Evolutionary conservation across 179 eudicot species (phyloP), one percentile per base, ranked within the genome.

Genomic region (Nepenthes alata): DNA sequence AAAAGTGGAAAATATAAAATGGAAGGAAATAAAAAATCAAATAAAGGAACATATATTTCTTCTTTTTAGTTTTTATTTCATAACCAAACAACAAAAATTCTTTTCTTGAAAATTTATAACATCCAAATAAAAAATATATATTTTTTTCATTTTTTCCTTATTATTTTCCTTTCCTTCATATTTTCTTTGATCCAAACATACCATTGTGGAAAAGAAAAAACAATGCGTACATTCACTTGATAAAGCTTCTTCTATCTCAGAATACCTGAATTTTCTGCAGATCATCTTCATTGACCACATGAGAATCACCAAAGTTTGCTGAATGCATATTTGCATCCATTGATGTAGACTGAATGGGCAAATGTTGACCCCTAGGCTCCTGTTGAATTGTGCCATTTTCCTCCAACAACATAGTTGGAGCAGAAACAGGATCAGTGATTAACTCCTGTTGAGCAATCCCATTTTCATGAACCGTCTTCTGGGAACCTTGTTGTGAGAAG

Each of bases 181-280:
- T 25, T 25, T 25, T 25, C 25, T 25, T 25, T 25, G 25, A 25
- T 25, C 25, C 25, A 25, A 25, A n/a, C n/a, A n/a, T n/a, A n/a
- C n/a, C n/a, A n/a, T n/a, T n/a, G n/a, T n/a, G n/a, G n/a, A n/a
- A n/a, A 25, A 25, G 25, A 25, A 25, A 25, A 25, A 25, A 25
- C 25, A 25, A 25, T 25, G 25, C 25, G 25, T 25, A 50, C n/a
- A 50, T 50, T 50, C 53, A 50, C 53, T 50, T 11, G 11, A 50
- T 58, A 35, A 7, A 37, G 7, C 8, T 41, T 41, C 45, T 4
- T 25, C 16, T 52, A 16, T 15, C 16, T 11, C 3, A 59, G 49
- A 53, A 11, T 77, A 89, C 97, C 97, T 89, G 93, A 68, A 85
- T 74, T 68, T 80, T 89, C 75, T 68, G 87, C 61, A 73, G 76